phyloP scores from a whole-genome alignment of 2,329 filamentous ascomycete species.

The Cryoendolithus antarcticus region DNA sequence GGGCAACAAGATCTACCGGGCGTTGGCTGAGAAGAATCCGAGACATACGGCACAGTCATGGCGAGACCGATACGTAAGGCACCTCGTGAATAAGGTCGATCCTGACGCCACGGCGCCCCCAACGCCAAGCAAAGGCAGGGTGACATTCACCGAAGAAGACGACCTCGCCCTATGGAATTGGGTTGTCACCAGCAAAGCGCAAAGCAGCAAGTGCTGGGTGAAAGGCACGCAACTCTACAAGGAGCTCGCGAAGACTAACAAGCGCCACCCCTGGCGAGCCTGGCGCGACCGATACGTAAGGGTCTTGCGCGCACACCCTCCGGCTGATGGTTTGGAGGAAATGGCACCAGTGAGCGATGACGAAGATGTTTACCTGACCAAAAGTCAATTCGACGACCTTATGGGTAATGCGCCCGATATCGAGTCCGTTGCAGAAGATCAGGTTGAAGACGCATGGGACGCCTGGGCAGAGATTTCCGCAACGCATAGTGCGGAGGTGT shows the following conservation, averaged over 20 bases:
- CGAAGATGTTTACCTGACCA: neutral
- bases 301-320: neutral
- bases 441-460: conserved; percentile 15
- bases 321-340: neutral
- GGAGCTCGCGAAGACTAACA: neutral
- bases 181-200: neutral
- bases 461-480: conserved; percentile 8
- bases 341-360: neutral
- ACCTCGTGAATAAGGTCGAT: conserved; percentile 5
- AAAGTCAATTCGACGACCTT: neutral
- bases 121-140: neutral
- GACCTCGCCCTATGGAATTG: neutral
- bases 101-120: neutral
- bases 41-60: conserved; percentile 59
- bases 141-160: neutral
- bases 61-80: conserved; percentile 51
- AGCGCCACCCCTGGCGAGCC: neutral
- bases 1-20: conserved; percentile 50
- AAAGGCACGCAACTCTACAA: neutral
- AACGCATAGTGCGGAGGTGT: conserved; percentile 4
- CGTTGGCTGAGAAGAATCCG: conserved; percentile 45
- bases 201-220: neutral
- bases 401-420: conserved; percentile 13
- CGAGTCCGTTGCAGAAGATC: conserved; percentile 9
- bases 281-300: neutral